These are phyloP conservation scores for Paecilomyces sp. DNA, from an alignment of 2,329 filamentous ascomycete species.

Conservation along the genomic window DNA sequence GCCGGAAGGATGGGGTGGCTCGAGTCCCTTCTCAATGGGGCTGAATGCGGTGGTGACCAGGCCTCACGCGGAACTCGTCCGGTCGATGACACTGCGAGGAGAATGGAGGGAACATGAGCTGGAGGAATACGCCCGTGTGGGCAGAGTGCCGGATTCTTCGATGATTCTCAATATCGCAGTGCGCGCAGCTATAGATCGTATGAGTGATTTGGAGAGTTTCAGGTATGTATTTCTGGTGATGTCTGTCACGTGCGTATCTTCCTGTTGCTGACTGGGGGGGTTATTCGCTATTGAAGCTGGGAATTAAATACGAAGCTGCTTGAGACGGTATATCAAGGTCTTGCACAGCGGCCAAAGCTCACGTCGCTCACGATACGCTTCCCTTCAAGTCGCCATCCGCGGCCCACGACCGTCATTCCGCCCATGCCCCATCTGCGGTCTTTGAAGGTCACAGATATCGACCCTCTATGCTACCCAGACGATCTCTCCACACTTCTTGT, in stretches of 20 bases:
- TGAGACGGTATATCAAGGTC: conserved; percentile 51
- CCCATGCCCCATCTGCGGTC: conserved; percentile 48
- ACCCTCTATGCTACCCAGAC: conserved; percentile 58
- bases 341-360: conserved; percentile 44
- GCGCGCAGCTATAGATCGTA: conserved; percentile 53
- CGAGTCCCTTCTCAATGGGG: conserved; percentile 57
- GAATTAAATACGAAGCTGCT: conserved; percentile 55
- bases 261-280: conserved; percentile 1
- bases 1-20: conserved; percentile 55
- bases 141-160: conserved; percentile 55
- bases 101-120: conserved; percentile 52
- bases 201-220: conserved; percentile 49
- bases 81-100: conserved; percentile 46
- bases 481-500: conserved; percentile 52
- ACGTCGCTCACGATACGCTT: conserved; percentile 50
- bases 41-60: conserved; percentile 55
- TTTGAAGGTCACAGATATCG: conserved; percentile 52
- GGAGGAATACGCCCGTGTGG: conserved; percentile 51
- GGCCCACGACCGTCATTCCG: conserved; percentile 50
- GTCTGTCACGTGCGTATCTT: neutral
- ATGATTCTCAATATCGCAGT: conserved; percentile 58
- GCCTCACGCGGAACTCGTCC: conserved; percentile 46
- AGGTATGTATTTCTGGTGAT: conserved; percentile 25
- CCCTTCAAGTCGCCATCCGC: conserved; percentile 48
- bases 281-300: conserved; percentile 38